Evolutionary conservation across 768 basidiomycete species (phyloP).

Genomic region (Leccinum longicurvipes): DNA sequence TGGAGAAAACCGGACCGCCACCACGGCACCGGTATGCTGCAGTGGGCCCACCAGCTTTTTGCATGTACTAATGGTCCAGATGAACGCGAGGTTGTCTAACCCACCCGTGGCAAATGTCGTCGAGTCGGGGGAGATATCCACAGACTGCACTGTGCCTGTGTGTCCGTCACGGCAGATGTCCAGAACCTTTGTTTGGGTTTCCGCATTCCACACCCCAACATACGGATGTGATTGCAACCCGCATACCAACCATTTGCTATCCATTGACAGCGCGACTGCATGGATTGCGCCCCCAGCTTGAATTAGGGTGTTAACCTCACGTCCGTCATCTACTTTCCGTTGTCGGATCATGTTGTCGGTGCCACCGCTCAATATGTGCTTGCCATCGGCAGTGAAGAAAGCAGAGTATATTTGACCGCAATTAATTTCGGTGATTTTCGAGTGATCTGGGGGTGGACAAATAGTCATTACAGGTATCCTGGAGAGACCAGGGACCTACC

Average conservation of each 20-base stretch:
- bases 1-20: not conserved
- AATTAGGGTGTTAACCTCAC: not conserved
- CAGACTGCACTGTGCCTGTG: fast-evolving
- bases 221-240: not conserved
- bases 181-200: not conserved
- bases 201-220: not conserved
- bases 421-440: not conserved
- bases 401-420: not conserved
- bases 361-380: not conserved
- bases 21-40: not conserved
- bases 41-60: not conserved
- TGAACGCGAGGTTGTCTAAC: not conserved
- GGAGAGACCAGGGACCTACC: not conserved
- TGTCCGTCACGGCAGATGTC: not conserved
- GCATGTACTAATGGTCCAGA: not conserved
- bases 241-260: not conserved
- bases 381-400: not conserved
- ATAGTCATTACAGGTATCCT: not conserved
- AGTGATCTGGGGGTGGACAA: not conserved
- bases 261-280: not conserved
- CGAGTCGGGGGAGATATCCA: not conserved
- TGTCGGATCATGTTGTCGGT: not conserved
- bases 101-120: not conserved
- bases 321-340: not conserved
- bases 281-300: not conserved